A percentile compares a stretch with the other conserved stretches of the same genome.
These are phyloP conservation scores for Debaryomyces castellii DNA, from an alignment of 805 yeast species.

Conservation along the genomic window DNA sequence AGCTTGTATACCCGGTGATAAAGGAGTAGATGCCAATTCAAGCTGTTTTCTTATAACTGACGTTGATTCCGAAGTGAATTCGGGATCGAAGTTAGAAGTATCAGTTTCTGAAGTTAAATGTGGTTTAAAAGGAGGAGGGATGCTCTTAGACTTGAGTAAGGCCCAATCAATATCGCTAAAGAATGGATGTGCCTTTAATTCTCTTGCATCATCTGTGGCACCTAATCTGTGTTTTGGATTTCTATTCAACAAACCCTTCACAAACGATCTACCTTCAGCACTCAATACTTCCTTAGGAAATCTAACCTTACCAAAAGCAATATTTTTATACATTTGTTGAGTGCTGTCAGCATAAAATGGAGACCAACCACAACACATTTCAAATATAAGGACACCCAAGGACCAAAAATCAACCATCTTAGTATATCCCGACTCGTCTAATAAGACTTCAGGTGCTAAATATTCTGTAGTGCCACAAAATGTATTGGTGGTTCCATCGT, in stretches of 20 bases:
- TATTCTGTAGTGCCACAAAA: constrained; percentile 99
- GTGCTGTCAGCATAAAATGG: constrained; percentile 98
- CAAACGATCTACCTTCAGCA: constrained; percentile 91
- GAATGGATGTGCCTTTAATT: constrained; percentile 87
- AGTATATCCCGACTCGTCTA: constrained; percentile 95
- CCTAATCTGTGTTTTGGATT: constrained; percentile 96
- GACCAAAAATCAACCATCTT: constrained; percentile 99
- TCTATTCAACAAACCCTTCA: constrained; percentile 90
- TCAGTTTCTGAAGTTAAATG: constrained; percentile 88
- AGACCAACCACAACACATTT: constrained; percentile 99
- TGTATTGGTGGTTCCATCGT: constrained; percentile 90
- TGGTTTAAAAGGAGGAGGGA: constrained; percentile 97
- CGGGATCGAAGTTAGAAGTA: constrained; percentile 96
- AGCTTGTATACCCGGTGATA: constrained; percentile 93
- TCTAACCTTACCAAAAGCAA: constrained; percentile 96
- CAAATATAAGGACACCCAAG: constrained; percentile 91
- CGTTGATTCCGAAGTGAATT: constrained; percentile 89
- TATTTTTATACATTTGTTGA: constrained; percentile 98
- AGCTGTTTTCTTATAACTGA: constrained; percentile 70
- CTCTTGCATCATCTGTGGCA: constrained; percentile 87
- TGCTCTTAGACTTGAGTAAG: constrained; percentile 67
- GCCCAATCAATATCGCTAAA: constrained; percentile 93
- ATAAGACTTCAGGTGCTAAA: constrained; percentile 92
- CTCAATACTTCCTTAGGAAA: constrained; percentile 95
- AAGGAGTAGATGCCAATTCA: constrained; percentile 71